Evolutionary conservation across 768 basidiomycete genomes (phyloP), one percentile per base, ranked within the genome.

Genomic region (Boletus sensibilis): DNA sequence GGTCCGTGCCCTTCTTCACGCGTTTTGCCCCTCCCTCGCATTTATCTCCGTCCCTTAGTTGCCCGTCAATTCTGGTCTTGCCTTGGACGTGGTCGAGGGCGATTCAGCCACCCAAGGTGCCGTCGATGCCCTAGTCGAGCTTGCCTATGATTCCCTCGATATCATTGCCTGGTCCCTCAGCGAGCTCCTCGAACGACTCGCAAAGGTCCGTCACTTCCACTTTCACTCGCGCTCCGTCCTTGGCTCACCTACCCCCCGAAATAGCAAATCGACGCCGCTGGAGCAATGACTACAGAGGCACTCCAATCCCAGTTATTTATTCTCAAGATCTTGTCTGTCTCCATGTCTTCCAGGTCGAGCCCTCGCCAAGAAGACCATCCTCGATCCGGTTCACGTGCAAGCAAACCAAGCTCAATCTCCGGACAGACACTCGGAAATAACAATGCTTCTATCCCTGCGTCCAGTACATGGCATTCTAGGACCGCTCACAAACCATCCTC

Each of bases 231-330:
- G 43, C 25, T 27, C 41, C 40, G 44, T 41, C 29, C 25, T 12
- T 41, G 46, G 29, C 64, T 64, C 60, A 69, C 57, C 44, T 46
- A 42, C 51, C 43, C 37, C 21, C 49, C 50, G 42, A 48, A 57
- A 56, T 62, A 87, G 79, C 86, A 85, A 76, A 75, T 77, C 57
- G 82, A 84, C 63, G 59, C 72, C 14, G 73, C 77, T 25, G 83
- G 82, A 2, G 74, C 77, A 52, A 74, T 81, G 54, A 76, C 85
- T 3, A 76, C 90, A 18, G 88, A 92, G 53, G 81, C 87, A 41
- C 79, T 94, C 5, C 92, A 95, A 66, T 94, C 93, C 0, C 90
- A 94, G 68, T 77, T 95, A 2, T 92, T 91, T 63, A 74, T 95
- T 38, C 78, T 94, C 64, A 92, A 94, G 72, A 85, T 94, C 23